Evolutionary conservation across 1,284 basidiomycete genomes (phyloP).

Genomic region (Apiotrichum mycotoxinovorans): DNA sequence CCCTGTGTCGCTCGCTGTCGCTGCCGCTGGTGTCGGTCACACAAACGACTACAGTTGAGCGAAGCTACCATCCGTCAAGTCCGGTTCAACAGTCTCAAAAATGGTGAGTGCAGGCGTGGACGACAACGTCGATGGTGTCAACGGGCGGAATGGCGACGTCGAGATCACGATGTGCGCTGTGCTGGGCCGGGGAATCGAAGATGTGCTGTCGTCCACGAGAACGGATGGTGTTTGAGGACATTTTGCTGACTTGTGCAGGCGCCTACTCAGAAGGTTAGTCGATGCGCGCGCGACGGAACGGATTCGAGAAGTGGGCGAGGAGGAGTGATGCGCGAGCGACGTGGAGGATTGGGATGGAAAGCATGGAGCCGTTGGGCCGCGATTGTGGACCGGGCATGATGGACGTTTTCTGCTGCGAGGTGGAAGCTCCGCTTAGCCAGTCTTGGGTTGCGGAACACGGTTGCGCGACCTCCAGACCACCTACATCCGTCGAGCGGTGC

Average conservation of each 20-base stretch:
- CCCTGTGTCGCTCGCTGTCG: not conserved
- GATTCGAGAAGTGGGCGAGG: not conserved
- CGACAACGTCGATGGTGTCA: not conserved
- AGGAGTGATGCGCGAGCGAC: too few species aligned
- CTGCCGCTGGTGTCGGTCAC: not conserved
- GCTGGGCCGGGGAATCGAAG: not conserved
- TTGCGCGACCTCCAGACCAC: too few species aligned
- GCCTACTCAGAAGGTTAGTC: slow-evolving; percentile 26
- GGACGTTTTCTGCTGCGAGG: too few species aligned
- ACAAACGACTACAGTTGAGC: not conserved
- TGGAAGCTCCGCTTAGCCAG: too few species aligned
- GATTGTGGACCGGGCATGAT: too few species aligned
- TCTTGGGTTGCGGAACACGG: too few species aligned
- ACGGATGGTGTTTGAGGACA: not conserved
- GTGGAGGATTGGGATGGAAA: not conserved
- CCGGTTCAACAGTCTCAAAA: slow-evolving; percentile 17
- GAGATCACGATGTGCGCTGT: not conserved
- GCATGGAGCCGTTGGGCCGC: not conserved
- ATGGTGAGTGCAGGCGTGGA: slow-evolving; percentile 15
- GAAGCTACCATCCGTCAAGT: slow-evolving; percentile 14
- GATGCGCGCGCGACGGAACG: slow-evolving; percentile 6
- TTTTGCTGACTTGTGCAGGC: slow-evolving; percentile 18
- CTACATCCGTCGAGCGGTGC: too few species aligned
- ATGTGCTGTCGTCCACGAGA: not conserved
- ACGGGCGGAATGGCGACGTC: not conserved